Base-by-base conservation (phyloP, 805 yeast genomes). In the Lachancea thermotolerans region DNA sequence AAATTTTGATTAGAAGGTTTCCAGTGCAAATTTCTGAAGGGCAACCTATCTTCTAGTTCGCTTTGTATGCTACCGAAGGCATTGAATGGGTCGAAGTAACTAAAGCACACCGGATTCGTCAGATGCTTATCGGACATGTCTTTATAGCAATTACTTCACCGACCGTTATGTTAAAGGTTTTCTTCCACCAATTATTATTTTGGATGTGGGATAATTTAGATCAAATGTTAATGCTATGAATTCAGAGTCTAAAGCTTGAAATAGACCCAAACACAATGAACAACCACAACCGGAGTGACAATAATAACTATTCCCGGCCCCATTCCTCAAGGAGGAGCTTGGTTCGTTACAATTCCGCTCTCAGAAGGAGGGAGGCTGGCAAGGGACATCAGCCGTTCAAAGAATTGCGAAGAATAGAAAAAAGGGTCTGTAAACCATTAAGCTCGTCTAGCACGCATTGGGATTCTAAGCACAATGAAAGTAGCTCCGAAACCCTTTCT, bases 31-130 rank as follows among this genome's bases (percentile, higher is more conserved):
- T 60, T 62, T 29, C 52, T 53, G 15, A 64, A 49, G 8, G 66
- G 66, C 3, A 63, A 50, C 10, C 58, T 45, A 27, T 55, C 53
- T 36, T 53, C 34, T 28, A 65, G 56, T 44, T 64, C 66, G n/a
- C 43, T 47, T 41, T 52, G 52, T 2, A 65, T 50, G 25, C 54
- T 52, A 10, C 59, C 66, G 39, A 62, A 65, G 5, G 56, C 51
- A 37, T 57, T 63, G 49, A 65, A 62, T 1, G 69, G 69, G 49
- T 65, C 69, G 53, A 65, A 65, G 47, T 65, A 65, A 25, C 60
- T 61, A 16, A 62, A 50, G 10, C 45, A 35, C 8, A 60, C 50
- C 35, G 31, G 15, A 21, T 29, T 41, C 39, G 27, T 36, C 9
- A 25, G 12, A 6, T 27, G 28, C 17, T 12, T 29, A 28, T 17